Conservation (phyloP, 139 green algal genomes). For the Pseudopediastrum boryanum region DNA sequence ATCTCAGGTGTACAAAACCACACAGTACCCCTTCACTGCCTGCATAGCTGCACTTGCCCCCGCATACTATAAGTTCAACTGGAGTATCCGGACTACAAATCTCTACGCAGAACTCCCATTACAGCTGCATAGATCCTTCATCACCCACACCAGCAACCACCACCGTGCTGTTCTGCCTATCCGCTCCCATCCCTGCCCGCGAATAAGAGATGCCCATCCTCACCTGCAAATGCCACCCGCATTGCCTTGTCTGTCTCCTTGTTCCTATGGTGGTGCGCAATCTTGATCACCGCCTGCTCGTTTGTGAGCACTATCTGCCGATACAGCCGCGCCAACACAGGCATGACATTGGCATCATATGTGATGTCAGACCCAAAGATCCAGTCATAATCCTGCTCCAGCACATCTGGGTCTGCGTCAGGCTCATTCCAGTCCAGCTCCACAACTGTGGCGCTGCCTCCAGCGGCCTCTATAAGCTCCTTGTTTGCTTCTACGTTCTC, state of each 20-base stretch:
- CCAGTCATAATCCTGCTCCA: slow-evolving; percentile 40
- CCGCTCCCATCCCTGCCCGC: too few relatives aligned
- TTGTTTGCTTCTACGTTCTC: slow-evolving; percentile 24
- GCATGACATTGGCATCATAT: slow-evolving; percentile 14
- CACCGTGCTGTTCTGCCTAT: too few relatives aligned
- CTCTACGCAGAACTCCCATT: too few relatives aligned
- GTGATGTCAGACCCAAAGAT: slow-evolving; percentile 35
- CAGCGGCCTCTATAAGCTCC: slow-evolving; percentile 13
- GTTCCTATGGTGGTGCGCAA: slow-evolving; percentile 33
- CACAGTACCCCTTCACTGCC: too few relatives aligned
- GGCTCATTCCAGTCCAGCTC: slow-evolving; percentile 34
- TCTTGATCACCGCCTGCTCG: slow-evolving; percentile 14
- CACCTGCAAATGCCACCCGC: slow-evolving; percentile 36
- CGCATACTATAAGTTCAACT: too few relatives aligned
- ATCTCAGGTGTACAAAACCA: too few relatives aligned
- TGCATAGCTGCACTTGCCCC: too few relatives aligned
- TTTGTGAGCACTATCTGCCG: slow-evolving; percentile 27
- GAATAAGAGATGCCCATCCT: too few relatives aligned
- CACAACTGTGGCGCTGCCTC: slow-evolving; percentile 31
- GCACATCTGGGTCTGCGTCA: slow-evolving; percentile 27
- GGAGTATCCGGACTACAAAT: too few relatives aligned
- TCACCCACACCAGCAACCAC: too few relatives aligned
- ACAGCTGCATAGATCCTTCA: too few relatives aligned
- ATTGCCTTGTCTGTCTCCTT: slow-evolving; percentile 39
- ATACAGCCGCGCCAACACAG: slow-evolving; percentile 18